phyloP scores from a whole-genome alignment of 441 rosid genomes.

The Arabidopsis lyrata region DNA sequence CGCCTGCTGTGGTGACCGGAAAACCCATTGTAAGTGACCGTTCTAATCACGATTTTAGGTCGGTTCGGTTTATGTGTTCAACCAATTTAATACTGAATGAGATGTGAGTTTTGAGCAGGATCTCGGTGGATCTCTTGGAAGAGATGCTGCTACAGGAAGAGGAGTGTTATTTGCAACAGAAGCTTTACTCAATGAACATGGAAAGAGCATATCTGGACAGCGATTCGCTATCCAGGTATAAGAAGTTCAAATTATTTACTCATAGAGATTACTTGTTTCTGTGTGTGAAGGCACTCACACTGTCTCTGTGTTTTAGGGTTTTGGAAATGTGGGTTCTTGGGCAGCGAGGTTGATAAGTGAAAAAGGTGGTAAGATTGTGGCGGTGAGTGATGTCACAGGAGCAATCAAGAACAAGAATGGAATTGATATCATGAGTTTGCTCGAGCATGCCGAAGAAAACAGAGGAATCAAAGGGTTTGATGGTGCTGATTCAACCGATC shows the following conservation, averaged over 20 bases:
- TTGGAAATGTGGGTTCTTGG: slow-evolving; percentile 80
- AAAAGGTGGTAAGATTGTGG: slow-evolving; percentile 63
- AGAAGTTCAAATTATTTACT: not conserved
- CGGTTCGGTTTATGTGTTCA: not conserved
- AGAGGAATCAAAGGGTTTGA: slow-evolving; percentile 64
- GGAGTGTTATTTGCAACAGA: slow-evolving; percentile 71
- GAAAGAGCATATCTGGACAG: slow-evolving; percentile 60
- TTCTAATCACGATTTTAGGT: not conserved
- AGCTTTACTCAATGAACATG: slow-evolving; percentile 65
- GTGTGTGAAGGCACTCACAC: slow-evolving; percentile 12
- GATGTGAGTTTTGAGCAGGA: slow-evolving; percentile 46
- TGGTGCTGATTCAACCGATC: slow-evolving; percentile 52
- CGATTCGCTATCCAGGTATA: slow-evolving; percentile 61
- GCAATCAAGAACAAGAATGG: slow-evolving; percentile 67
- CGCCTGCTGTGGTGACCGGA: slow-evolving; percentile 75
- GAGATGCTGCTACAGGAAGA: slow-evolving; percentile 78
- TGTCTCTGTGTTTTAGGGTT: slow-evolving; percentile 52
- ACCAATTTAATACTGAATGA: slow-evolving; percentile 4
- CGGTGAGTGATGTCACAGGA: slow-evolving; percentile 64
- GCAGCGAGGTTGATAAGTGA: slow-evolving; percentile 64
- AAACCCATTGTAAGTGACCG: slow-evolving; percentile 61
- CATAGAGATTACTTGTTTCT: not conserved
- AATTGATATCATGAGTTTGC: slow-evolving; percentile 51
- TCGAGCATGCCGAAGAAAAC: slow-evolving; percentile 61
- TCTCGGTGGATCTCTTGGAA: slow-evolving; percentile 79